A percentile compares a stretch with the other conserved stretches of the same genome.
These are phyloP conservation scores for Bruguiera sexangula DNA, from an alignment of 345 rosid genomes.

Conservation along the genomic window DNA sequence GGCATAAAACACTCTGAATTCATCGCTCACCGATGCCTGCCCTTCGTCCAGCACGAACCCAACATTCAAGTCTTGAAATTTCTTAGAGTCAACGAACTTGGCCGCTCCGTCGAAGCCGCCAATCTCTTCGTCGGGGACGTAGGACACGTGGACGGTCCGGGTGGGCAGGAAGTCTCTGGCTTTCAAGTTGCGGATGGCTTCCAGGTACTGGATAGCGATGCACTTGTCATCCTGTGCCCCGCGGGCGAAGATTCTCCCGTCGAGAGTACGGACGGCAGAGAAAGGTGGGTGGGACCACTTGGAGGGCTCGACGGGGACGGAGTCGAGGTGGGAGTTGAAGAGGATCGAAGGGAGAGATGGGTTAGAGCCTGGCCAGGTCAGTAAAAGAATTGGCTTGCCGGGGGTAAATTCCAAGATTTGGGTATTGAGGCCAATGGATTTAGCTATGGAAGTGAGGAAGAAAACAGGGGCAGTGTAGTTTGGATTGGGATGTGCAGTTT, in stretches of 20 bases:
- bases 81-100: constrained; percentile 51
- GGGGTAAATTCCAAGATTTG: constrained; percentile 48
- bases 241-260: constrained; percentile 69
- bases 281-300: constrained; percentile 85
- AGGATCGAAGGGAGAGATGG: constrained; percentile 69
- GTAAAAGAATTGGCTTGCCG: constrained; percentile 50
- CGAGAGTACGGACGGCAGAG: constrained; percentile 56
- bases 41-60: constrained; percentile 90
- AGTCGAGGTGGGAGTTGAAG: constrained; percentile 90
- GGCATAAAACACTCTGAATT: constrained; percentile 67
- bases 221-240: constrained; percentile 94
- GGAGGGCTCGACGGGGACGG: constrained; percentile 76
- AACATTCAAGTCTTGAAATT: constrained; percentile 61
- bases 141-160: constrained; percentile 61
- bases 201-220: constrained; percentile 73
- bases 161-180: constrained; percentile 41
- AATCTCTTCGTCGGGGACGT: constrained; percentile 82
- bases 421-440: constrained; percentile 45
- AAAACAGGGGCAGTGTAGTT: constrained; percentile 57
- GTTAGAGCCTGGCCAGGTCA: constrained; percentile 74
- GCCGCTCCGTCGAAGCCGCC: constrained; percentile 66
- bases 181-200: constrained; percentile 63
- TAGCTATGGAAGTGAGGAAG: constrained; percentile 54
- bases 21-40: constrained; percentile 64
- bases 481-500: constrained; percentile 82